Evolutionary conservation across 208 protist species (phyloP).

Genomic region (Acanthamoeba divionensis): DNA sequence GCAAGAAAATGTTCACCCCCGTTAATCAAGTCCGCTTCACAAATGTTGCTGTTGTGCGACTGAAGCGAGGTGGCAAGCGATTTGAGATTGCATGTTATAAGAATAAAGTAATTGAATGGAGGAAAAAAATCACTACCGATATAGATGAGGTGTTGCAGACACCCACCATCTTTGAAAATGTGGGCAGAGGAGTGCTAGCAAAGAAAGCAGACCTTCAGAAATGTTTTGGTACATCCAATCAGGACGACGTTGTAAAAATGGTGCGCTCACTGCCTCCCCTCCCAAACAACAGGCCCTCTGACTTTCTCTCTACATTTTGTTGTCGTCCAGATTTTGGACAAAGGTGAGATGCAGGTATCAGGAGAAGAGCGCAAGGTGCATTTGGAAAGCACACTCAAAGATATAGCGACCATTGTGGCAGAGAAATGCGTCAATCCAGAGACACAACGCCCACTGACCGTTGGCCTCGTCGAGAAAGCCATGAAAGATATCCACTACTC

Average conservation of each 20-base stretch:
- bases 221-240: constrained; percentile 77
- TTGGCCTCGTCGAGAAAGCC: constrained; percentile 91
- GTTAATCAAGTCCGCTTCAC: constrained; percentile 85
- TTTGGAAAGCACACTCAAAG: constrained; percentile 91
- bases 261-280: not conserved
- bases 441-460: constrained; percentile 63
- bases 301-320: not conserved
- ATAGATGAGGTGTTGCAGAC: constrained; percentile 89
- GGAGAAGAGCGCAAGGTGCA: constrained; percentile 93
- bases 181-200: constrained; percentile 85
- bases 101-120: constrained; percentile 86
- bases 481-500: constrained; percentile 91
- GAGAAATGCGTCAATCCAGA: constrained; percentile 91
- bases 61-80: constrained; percentile 79
- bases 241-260: constrained; percentile 54
- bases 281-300: not conserved
- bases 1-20: constrained; percentile 74
- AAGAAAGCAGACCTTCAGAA: constrained; percentile 81
- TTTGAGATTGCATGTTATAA: constrained; percentile 91
- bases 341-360: constrained; percentile 96
- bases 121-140: constrained; percentile 80
- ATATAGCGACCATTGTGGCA: constrained; percentile 93
- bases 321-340: constrained; percentile 85
- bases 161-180: constrained; percentile 85
- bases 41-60: constrained; percentile 87